These are phyloP conservation scores for Thuja plicata DNA, from an alignment of 83 land plant species.

Conservation along the genomic window DNA sequence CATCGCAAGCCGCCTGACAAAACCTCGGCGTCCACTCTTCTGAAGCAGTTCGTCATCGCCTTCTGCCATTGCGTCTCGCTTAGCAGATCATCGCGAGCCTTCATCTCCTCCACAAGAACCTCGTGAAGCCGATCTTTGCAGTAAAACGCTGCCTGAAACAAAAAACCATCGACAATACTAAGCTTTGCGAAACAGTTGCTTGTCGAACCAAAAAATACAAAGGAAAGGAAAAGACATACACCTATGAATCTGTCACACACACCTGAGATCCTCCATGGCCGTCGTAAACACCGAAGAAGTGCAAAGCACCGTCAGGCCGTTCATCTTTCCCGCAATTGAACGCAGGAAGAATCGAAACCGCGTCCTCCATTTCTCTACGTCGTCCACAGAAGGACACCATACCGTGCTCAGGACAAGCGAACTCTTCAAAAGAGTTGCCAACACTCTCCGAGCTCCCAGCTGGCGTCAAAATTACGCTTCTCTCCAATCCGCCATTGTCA, in stretches of 20 bases:
- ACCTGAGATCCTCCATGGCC: constrained; percentile 80
- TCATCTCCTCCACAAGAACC: constrained; percentile 56
- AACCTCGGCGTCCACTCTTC: constrained; percentile 48
- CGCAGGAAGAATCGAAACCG: constrained; percentile 32
- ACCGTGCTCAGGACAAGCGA: constrained; percentile 18
- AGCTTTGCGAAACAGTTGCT: background rate
- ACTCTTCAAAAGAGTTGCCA: too few relatives aligned
- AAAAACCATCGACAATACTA: background rate
- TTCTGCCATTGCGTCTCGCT: constrained; percentile 30
- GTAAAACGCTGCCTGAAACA: constrained; percentile 51
- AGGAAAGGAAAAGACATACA: too few relatives aligned
- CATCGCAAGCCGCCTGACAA: constrained; percentile 12
- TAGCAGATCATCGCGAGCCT: background rate
- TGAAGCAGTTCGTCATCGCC: constrained; percentile 37
- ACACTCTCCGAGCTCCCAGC: background rate
- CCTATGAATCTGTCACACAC: background rate
- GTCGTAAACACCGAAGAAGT: constrained; percentile 71
- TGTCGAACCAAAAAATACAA: too few relatives aligned
- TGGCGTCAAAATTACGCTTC: background rate
- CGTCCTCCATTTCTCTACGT: constrained; percentile 58
- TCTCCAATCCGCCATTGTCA: background rate
- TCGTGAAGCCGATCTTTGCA: constrained; percentile 61
- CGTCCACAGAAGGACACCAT: constrained; percentile 36
- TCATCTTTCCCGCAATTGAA: constrained; percentile 2
- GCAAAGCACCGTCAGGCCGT: constrained; percentile 14